phyloP scores from a whole-genome alignment of 2,329 filamentous ascomycete genomes.

The Fusarium sp. region DNA sequence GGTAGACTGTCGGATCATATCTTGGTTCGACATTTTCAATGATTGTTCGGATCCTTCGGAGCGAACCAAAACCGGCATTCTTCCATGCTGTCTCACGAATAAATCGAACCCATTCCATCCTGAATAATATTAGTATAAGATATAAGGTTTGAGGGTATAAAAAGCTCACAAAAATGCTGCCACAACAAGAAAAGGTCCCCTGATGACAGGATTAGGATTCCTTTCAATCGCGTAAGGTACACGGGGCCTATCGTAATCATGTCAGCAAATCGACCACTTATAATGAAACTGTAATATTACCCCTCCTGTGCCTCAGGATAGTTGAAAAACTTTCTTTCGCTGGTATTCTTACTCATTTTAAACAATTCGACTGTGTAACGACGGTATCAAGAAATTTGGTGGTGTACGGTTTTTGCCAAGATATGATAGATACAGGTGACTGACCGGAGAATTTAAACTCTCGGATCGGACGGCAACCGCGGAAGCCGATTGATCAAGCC shows the following conservation, averaged over 20 bases:
- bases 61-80: conserved; percentile 70
- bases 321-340: conserved; percentile 33
- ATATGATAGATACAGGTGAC: no score
- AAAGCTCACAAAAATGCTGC: conserved; percentile 37
- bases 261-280: conserved; percentile 22
- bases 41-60: conserved; percentile 64
- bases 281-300: conserved; percentile 8
- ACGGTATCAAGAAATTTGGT: not conserved
- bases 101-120: conserved; percentile 44
- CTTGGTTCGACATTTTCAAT: conserved; percentile 64
- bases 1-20: conserved; percentile 61
- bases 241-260: conserved; percentile 23
- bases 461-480: conserved; percentile 25
- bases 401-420: not conserved
- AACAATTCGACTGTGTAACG: not conserved
- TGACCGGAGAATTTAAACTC: conserved; percentile 22
- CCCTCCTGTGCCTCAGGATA: conserved; percentile 37
- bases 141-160: fast-evolving
- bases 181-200: conserved; percentile 24
- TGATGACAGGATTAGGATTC: conserved; percentile 35
- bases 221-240: conserved; percentile 34
- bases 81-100: conserved; percentile 58
- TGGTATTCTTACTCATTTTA: conserved; percentile 12
- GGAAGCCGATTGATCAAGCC: conserved; percentile 19
- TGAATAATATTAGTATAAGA: not conserved